phyloP scores from a whole-genome alignment of 805 yeast species.

The Blastobotrys attinorum region DNA sequence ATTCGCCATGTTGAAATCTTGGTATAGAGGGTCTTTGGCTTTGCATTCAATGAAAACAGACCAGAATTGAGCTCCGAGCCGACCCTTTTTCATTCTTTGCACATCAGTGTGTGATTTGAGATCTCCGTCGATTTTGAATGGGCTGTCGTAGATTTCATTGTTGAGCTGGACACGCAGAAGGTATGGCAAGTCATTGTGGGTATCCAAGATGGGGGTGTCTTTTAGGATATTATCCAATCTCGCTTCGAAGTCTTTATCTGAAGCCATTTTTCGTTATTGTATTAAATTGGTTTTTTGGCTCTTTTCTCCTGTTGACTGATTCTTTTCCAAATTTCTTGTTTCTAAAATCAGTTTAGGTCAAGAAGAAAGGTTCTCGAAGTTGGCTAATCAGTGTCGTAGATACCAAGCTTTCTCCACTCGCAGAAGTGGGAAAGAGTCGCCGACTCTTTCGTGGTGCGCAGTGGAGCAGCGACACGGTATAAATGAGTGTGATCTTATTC shows the following conservation, averaged over 20 bases:
- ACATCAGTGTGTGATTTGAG: constrained; percentile 40
- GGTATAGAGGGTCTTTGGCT: constrained; percentile 12
- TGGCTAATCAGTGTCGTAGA: too few species aligned
- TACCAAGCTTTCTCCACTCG: too few species aligned
- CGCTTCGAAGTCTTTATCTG: not conserved
- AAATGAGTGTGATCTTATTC: too few species aligned
- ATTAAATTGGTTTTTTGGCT: too few species aligned
- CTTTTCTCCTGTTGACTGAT: too few species aligned
- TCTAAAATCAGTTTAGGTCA: too few species aligned
- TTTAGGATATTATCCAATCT: constrained; percentile 6
- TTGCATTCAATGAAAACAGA: constrained; percentile 41
- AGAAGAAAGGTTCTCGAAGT: too few species aligned
- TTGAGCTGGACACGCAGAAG: constrained; percentile 39
- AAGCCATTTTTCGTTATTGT: too few species aligned
- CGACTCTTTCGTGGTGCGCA: too few species aligned
- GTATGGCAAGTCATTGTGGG: constrained; percentile 48
- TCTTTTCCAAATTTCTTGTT: too few species aligned
- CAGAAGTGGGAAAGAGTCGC: too few species aligned
- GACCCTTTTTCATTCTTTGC: constrained; percentile 35
- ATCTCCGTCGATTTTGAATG: constrained; percentile 35
- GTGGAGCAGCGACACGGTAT: too few species aligned
- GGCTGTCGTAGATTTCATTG: constrained; percentile 33
- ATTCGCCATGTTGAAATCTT: constrained; percentile 39
- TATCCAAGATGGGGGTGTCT: constrained; percentile 37
- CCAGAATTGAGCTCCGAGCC: constrained; percentile 44